These are phyloP conservation scores for Conticribra weissflogii DNA, from an alignment of 108 stramenopile species.

Conservation along the genomic window DNA sequence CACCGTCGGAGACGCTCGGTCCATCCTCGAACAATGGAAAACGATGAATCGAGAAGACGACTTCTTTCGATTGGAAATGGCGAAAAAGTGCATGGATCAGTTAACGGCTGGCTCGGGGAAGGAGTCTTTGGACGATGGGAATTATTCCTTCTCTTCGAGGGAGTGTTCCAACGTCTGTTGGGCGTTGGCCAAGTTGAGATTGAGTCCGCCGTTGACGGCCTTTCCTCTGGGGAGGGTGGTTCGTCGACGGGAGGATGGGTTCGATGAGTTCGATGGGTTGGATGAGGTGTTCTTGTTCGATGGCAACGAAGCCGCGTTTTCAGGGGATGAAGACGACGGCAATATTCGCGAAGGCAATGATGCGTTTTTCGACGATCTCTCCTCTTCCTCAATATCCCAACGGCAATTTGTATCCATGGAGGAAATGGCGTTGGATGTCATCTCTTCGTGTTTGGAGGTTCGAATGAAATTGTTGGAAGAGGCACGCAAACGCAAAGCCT, in stretches of 20 bases:
- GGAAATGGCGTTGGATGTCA: slow-evolving; percentile 49
- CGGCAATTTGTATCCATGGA: slow-evolving; percentile 42
- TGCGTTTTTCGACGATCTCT: too few species aligned
- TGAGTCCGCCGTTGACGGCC: slow-evolving; percentile 61
- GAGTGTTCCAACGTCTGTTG: slow-evolving; percentile 82
- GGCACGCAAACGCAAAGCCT: slow-evolving; percentile 36
- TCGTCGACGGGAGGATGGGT: not conserved
- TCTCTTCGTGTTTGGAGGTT: slow-evolving; percentile 40
- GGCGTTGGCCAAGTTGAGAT: slow-evolving; percentile 79
- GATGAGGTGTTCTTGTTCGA: not conserved
- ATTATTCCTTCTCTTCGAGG: slow-evolving; percentile 52
- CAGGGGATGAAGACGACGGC: too few species aligned
- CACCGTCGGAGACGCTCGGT: slow-evolving; percentile 27
- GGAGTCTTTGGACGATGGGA: slow-evolving; percentile 7
- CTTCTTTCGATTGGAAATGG: slow-evolving; percentile 9
- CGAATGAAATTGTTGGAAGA: slow-evolving; percentile 49
- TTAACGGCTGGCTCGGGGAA: too few species aligned
- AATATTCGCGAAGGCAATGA: too few species aligned
- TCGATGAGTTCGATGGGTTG: too few species aligned
- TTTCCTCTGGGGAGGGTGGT: slow-evolving; percentile 52
- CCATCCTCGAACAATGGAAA: slow-evolving; percentile 28
- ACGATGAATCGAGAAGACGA: not conserved
- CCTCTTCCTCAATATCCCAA: too few species aligned
- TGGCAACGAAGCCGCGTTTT: too few species aligned
- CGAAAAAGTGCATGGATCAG: not conserved